Evolutionary conservation across 2,329 filamentous ascomycete genomes (phyloP).

Genomic region (Thelonectria discophora): DNA sequence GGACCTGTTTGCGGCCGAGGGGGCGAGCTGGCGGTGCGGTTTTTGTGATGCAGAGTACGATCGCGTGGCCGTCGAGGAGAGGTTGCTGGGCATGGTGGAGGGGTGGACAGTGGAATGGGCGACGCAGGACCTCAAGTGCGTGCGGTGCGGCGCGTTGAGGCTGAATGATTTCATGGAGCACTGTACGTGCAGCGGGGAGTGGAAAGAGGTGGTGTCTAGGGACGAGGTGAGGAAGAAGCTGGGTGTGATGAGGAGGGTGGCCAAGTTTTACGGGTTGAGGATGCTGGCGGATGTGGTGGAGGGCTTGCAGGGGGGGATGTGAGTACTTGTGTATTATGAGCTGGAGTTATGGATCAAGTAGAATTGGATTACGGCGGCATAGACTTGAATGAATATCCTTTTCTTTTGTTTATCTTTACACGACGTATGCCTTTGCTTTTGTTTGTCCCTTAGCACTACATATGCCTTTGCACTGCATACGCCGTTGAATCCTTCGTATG

Average conservation of each 20-base stretch:
- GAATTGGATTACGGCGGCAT: constrained; percentile 1
- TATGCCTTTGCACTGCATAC: too few species aligned
- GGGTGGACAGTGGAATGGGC: constrained; percentile 80
- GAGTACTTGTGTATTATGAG: constrained; percentile 28
- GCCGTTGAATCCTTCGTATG: too few species aligned
- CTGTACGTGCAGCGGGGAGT: constrained; percentile 89
- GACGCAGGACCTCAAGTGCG: constrained; percentile 88
- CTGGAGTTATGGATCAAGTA: constrained; percentile 28
- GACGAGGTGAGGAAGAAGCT: constrained; percentile 72
- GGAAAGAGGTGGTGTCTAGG: constrained; percentile 76
- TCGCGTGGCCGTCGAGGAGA: constrained; percentile 83
- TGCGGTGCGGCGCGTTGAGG: constrained; percentile 74
- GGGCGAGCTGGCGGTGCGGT: constrained; percentile 75
- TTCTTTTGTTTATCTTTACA: constrained; percentile 14
- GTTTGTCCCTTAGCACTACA: too few species aligned
- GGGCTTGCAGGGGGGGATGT: constrained; percentile 64
- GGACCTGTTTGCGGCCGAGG: constrained; percentile 70
- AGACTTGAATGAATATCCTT: constrained; percentile 3
- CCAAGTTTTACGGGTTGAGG: constrained; percentile 78
- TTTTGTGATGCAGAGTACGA: constrained; percentile 82
- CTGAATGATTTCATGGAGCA: constrained; percentile 97
- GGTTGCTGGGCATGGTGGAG: constrained; percentile 79
- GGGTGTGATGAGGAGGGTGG: constrained; percentile 77
- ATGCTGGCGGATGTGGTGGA: constrained; percentile 82
- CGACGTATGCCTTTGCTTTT: constrained; percentile 20